Base-by-base conservation (phyloP, 306 rosid genomes). In the Begonia peltatifolia region DNA sequence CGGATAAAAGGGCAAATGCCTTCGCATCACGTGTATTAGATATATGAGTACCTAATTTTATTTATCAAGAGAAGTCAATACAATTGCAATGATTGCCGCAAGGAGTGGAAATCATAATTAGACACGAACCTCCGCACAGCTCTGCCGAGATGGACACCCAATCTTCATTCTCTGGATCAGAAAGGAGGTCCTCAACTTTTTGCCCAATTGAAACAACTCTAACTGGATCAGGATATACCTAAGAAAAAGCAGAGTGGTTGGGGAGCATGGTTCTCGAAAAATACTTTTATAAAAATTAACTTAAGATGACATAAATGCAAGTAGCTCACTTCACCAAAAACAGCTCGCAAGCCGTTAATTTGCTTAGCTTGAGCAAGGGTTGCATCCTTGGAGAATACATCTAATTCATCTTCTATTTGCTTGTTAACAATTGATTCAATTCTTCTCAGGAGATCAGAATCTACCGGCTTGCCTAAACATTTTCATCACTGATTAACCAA, bases 181-280 rank as follows among this genome's bases (percentile, higher is more conserved):
- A 73, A 55, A 86, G 76, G 51, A 90, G 86, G 54, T 90, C 99
- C 71, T 90, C 95, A 55, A 90, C 88, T 43, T 81, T 76, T 59
- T 61, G 71, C 58, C 99, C 99, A 50, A 90, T 68, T 13, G 88
- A 72, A 42, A 90, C 87, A 69, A 90, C 88, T 75, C 95, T 80
- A 57, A 90, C 99, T 6, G 94, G 99, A 64, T 90, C 99, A 42
- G 99, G 99, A 68, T 90, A 90, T 38, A 86, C 94, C 99, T 90
- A 69, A 38, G 52, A 64, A 54, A 56, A 44, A 65, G 65, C 53
- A 61, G 35, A 17, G 74, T 54, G 14, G 58, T 64, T 69, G 15
- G 15, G 43, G 47, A 60, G 44, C 51, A 49, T 15, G 48, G 12
- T 56, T 48, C 36, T 57, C 56, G n/a, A 16, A 47, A 55, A 68